Evolutionary conservation across 1,139 yeast genomes (phyloP).

Genomic region (Pneumocystis wakefieldiae): DNA sequence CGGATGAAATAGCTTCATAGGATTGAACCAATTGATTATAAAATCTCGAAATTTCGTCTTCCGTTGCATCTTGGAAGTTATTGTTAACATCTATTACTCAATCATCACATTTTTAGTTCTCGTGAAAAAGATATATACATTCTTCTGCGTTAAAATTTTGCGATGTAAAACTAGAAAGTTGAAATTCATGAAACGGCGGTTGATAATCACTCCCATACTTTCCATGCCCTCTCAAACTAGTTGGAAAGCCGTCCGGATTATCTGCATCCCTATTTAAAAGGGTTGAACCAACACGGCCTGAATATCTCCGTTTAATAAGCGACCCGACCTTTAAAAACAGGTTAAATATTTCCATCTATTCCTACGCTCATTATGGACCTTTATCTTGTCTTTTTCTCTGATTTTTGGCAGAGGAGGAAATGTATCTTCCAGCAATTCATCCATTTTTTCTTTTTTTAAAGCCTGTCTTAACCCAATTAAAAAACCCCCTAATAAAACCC

Average conservation of each 20-base stretch:
- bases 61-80: constrained; percentile 10
- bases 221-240: no score
- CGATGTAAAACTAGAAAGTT: constrained; percentile 7
- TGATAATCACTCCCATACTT: background rate
- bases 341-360: background rate
- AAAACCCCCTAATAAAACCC: background rate
- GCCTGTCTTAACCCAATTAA: background rate
- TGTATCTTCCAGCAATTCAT: background rate
- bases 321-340: background rate
- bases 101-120: background rate
- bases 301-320: background rate
- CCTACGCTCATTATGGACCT: background rate
- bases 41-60: constrained; percentile 11
- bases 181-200: background rate
- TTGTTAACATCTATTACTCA: constrained; percentile 4
- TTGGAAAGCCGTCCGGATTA: background rate
- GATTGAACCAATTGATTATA: constrained; percentile 6
- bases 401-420: background rate
- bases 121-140: background rate
- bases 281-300: background rate
- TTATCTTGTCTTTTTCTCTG: background rate
- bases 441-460: background rate
- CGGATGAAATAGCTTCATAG: constrained; percentile 6
- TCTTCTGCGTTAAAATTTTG: constrained; percentile 10
- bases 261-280: background rate